Conservation (phyloP, 257 asterid species). For the Ilex asprella region DNA sequence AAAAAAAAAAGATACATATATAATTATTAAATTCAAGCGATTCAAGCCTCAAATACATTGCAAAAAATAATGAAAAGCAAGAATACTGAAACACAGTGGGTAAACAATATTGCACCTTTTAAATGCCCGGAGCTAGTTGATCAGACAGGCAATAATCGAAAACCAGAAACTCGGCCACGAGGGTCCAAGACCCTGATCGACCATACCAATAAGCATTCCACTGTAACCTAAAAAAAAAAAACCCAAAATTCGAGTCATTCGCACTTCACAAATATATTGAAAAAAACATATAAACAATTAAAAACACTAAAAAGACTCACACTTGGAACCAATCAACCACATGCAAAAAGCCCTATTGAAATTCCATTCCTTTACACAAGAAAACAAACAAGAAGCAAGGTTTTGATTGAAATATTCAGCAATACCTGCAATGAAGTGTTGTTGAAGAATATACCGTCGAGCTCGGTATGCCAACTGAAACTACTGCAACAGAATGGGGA, state of each 20-base stretch:
- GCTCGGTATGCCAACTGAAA: background rate
- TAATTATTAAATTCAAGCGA: background rate
- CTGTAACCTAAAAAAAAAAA: slow-evolving; percentile 43
- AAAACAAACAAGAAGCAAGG: background rate
- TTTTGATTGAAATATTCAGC: background rate
- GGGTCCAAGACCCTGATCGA: slow-evolving; percentile 29
- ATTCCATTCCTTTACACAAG: background rate
- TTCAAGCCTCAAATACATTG: background rate
- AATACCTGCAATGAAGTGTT: background rate
- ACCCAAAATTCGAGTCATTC: slow-evolving; percentile 10
- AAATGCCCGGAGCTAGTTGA: slow-evolving; percentile 21
- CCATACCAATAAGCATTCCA: slow-evolving; percentile 66
- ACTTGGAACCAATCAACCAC: slow-evolving; percentile 12
- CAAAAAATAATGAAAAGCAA: too few relatives aligned
- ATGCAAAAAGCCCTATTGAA: slow-evolving; percentile 1
- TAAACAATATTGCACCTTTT: slow-evolving; percentile 20
- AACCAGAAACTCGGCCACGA: slow-evolving; percentile 30
- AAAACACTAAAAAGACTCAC: slow-evolving; percentile 2
- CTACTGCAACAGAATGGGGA: background rate
- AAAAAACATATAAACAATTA: slow-evolving; percentile 9
- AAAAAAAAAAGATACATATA: too few relatives aligned
- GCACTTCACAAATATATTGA: slow-evolving; percentile 20
- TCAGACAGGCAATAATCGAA: slow-evolving; percentile 18
- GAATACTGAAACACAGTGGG: too few relatives aligned
- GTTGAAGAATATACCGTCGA: background rate